Percentiles rank a stretch among this genome's conserved stretches.
These are phyloP conservation scores for Chlorella sp. DNA, from an alignment of 139 green algal species.

Conservation along the genomic window DNA sequence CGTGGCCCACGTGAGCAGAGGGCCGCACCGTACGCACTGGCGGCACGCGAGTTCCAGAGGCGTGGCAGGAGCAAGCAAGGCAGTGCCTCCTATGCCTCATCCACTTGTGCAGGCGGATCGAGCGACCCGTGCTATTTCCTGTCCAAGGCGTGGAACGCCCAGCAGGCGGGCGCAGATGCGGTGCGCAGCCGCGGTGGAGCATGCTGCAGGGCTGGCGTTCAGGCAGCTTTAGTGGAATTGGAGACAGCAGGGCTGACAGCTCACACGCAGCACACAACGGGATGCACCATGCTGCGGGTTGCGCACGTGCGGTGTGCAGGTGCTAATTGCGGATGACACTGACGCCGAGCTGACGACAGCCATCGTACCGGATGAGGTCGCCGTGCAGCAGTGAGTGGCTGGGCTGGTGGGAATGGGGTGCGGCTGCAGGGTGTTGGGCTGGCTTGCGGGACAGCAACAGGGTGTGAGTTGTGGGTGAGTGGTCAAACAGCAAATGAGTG, in stretches of 20 bases:
- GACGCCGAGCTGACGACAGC: conserved; percentile 34
- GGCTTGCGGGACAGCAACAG: no score
- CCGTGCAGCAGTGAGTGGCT: conserved; percentile 17
- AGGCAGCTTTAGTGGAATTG: neutral
- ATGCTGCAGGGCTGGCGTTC: no score
- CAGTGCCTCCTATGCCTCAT: neutral
- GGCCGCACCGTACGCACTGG: neutral
- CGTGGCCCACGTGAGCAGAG: conserved; percentile 41
- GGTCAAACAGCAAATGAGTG: no score
- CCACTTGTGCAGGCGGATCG: neutral
- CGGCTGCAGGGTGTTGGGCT: no score
- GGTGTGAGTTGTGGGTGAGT: no score
- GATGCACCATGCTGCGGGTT: neutral
- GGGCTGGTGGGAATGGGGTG: no score
- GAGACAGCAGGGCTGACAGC: neutral
- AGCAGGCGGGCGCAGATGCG: conserved; percentile 75
- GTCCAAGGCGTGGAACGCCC: conserved; percentile 82
- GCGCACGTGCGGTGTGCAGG: conserved; percentile 3
- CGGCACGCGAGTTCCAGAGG: neutral
- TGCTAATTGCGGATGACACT: conserved; percentile 42
- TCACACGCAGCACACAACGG: conserved; percentile 20
- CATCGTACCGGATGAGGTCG: conserved; percentile 48
- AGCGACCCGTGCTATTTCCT: conserved; percentile 77
- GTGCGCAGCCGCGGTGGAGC: no score
- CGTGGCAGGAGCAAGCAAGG: neutral